Conservation (phyloP, 345 rosid species). For the Eucalyptus viminalis region DNA sequence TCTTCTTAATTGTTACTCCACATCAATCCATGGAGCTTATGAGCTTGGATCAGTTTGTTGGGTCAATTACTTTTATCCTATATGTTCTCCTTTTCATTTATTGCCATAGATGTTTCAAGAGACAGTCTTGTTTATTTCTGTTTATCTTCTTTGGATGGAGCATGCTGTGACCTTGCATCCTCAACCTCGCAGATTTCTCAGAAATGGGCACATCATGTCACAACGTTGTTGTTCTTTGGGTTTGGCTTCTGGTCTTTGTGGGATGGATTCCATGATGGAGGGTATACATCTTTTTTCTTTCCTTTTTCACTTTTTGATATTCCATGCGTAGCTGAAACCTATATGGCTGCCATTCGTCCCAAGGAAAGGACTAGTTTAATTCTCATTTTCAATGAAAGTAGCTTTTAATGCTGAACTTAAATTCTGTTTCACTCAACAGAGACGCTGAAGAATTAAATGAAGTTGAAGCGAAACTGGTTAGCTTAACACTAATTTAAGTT, state of each 20-base stretch:
- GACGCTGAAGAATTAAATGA: conserved; percentile 67
- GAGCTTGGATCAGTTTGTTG: not conserved
- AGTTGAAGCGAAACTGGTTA: conserved; percentile 72
- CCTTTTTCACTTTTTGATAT: not conserved
- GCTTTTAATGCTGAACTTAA: not conserved
- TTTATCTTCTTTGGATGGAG: not conserved
- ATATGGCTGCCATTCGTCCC: not conserved
- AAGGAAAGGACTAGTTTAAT: not conserved
- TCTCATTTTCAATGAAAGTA: not conserved
- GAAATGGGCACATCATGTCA: conserved; percentile 76
- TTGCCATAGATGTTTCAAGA: not conserved
- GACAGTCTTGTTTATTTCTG: not conserved
- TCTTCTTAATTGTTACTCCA: not conserved
- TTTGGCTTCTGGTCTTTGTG: conserved; percentile 88
- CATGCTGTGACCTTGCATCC: not conserved
- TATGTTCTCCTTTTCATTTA: not conserved
- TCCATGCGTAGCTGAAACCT: not conserved
- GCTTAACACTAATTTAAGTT: not conserved
- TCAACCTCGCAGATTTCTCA: conserved; percentile 60
- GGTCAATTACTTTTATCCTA: not conserved
- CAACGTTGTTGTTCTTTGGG: conserved; percentile 66
- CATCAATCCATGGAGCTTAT: not conserved
- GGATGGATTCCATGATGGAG: conserved; percentile 61
- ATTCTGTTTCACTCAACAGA: conserved; percentile 9
- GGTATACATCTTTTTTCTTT: conserved; percentile 19